phyloP scores from a whole-genome alignment of 257 asterid species.

The Capsicum baccatum region DNA sequence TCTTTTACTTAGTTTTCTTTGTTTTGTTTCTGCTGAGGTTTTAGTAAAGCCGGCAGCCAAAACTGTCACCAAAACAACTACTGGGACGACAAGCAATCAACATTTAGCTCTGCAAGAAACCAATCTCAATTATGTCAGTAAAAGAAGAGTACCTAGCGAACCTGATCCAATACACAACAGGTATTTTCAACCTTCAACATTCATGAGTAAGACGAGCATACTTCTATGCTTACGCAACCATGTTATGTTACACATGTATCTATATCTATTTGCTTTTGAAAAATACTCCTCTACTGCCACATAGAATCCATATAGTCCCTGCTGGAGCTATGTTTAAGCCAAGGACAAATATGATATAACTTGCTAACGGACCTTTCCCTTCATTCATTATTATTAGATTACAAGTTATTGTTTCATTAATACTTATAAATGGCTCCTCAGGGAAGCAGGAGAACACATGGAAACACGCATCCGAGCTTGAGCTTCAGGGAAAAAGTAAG shows the following conservation, averaged over 20 bases:
- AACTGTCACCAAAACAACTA: constrained; percentile 20
- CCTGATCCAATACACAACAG: constrained; percentile 94
- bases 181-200: constrained; percentile 38
- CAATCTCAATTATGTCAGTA: constrained; percentile 59
- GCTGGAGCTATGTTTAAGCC: not conserved
- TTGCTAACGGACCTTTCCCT: not conserved
- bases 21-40: constrained; percentile 47
- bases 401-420: not conserved
- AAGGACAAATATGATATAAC: not conserved
- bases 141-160: constrained; percentile 82
- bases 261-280: not conserved
- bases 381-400: not conserved
- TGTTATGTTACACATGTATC: no score
- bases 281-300: not conserved
- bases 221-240: not conserved
- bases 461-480: constrained; percentile 46
- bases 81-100: constrained; percentile 39
- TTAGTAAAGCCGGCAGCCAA: constrained; percentile 33
- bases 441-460: constrained; percentile 49
- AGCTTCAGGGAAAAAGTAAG: not conserved
- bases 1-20: constrained; percentile 48
- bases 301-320: not conserved
- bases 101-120: constrained; percentile 35
- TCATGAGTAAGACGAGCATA: not conserved
- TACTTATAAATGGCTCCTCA: constrained; percentile 31